Percentiles rank a stretch among this genome's conserved stretches.
phyloP scores from a whole-genome alignment of 2,329 filamentous ascomycete species.

The Calonectria hawksworthii region DNA sequence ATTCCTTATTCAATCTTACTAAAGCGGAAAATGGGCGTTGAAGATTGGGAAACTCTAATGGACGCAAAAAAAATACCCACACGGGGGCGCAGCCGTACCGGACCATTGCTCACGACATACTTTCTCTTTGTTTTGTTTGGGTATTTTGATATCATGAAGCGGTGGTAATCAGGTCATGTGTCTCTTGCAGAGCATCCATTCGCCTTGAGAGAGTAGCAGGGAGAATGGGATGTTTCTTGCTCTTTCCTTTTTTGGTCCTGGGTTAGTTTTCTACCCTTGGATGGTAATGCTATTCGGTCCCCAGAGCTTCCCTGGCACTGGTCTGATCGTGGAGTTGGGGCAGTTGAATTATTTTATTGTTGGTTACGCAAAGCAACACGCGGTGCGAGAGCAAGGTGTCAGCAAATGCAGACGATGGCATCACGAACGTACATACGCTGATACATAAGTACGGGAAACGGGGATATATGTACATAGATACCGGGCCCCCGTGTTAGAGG shows the following conservation, averaged over 20 bases:
- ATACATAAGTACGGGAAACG: neutral
- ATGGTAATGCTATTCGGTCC: constrained; percentile 12
- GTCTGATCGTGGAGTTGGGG: constrained; percentile 39
- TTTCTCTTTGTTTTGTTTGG: constrained; percentile 24
- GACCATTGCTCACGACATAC: constrained; percentile 20
- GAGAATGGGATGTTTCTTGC: neutral
- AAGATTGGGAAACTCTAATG: constrained; percentile 14
- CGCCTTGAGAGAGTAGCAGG: neutral
- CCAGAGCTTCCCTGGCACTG: constrained; percentile 12
- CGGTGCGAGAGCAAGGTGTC: neutral
- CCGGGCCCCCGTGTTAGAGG: neutral
- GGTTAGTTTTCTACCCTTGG: neutral
- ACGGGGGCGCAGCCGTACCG: neutral
- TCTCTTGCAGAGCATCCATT: constrained; percentile 23
- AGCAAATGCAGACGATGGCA: neutral
- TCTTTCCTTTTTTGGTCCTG: neutral
- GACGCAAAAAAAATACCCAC: constrained; percentile 21
- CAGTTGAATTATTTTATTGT: neutral
- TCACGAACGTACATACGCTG: neutral
- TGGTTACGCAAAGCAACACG: constrained; percentile 7
- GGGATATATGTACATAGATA: neutral
- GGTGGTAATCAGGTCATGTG: constrained; percentile 25
- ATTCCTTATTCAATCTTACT: constrained; percentile 29
- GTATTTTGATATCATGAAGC: constrained; percentile 16
- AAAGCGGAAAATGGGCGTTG: constrained; percentile 24